Evolutionary conservation across 1,284 basidiomycete genomes (phyloP).

Genomic region (Boletus smithii): DNA sequence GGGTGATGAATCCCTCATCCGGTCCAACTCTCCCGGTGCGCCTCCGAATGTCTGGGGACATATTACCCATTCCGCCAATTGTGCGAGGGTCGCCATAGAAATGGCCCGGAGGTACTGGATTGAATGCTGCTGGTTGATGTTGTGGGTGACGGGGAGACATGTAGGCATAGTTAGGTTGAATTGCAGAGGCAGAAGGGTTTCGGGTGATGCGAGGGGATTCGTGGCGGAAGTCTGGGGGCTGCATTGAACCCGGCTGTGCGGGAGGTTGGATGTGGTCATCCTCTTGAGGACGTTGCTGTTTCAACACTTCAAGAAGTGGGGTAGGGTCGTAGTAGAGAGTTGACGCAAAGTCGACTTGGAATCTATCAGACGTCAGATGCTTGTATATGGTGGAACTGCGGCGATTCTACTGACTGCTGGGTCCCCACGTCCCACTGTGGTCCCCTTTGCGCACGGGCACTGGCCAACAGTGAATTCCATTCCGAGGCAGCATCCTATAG

Average conservation of each 20-base stretch:
- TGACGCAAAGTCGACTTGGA: constrained; percentile 46
- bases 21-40: constrained; percentile 32
- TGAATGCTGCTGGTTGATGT: constrained; percentile 30
- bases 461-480: constrained; percentile 77
- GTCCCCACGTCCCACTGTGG: constrained; percentile 85
- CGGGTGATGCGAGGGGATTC: constrained; percentile 31
- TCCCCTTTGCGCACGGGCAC: constrained; percentile 72
- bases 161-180: constrained; percentile 34
- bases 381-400: neutral
- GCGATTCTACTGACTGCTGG: constrained; percentile 55
- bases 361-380: constrained; percentile 35
- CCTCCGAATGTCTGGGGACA: constrained; percentile 39
- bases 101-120: constrained; percentile 32
- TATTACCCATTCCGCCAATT: constrained; percentile 34
- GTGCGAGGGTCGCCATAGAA: constrained; percentile 35
- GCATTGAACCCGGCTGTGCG: constrained; percentile 28
- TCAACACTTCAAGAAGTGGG: constrained; percentile 41
- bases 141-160: constrained; percentile 36
- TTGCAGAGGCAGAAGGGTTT: constrained; percentile 27
- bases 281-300: constrained; percentile 34
- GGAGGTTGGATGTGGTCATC: constrained; percentile 26
- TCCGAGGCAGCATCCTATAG: constrained; percentile 73
- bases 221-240: constrained; percentile 35
- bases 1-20: constrained; percentile 34
- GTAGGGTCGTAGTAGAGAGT: constrained; percentile 53